Evolutionary conservation across 345 rosid genomes (phyloP).

Genomic region (Acer negundo): DNA sequence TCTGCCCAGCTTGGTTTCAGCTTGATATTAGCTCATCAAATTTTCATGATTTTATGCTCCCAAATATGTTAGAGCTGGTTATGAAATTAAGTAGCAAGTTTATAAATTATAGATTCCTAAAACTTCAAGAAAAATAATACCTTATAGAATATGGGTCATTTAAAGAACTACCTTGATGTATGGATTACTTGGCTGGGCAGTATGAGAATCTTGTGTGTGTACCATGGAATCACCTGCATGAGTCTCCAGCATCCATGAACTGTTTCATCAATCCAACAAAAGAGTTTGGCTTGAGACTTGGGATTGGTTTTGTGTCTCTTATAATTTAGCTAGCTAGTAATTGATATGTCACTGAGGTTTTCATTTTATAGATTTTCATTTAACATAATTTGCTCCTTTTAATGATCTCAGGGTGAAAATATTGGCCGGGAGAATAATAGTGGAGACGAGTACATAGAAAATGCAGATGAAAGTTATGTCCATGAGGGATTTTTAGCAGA

Average conservation of each 20-base stretch:
- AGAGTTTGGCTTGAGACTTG: not conserved
- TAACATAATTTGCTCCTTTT: slow-evolving; percentile 1
- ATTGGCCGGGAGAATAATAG: slow-evolving; percentile 48
- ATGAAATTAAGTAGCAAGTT: not conserved
- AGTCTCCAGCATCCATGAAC: not conserved
- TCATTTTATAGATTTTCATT: slow-evolving; percentile 15
- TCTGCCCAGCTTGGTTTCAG: not conserved
- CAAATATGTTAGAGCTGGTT: not conserved
- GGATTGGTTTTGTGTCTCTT: not conserved
- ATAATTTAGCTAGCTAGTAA: not conserved
- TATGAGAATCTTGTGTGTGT: not conserved
- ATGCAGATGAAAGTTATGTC: slow-evolving; percentile 65
- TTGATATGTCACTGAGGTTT: slow-evolving; percentile 15
- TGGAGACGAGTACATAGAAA: slow-evolving; percentile 58
- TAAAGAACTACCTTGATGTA: not conserved
- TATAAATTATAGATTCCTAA: not conserved
- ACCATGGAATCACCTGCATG: slow-evolving; percentile 2
- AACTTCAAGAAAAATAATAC: not conserved
- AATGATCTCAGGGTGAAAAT: slow-evolving; percentile 39
- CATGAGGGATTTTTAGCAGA: slow-evolving; percentile 89
- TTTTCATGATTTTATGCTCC: not conserved
- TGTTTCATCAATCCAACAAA: not conserved
- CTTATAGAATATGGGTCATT: not conserved
- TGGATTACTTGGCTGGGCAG: not conserved
- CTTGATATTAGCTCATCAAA: not conserved